Evolutionary conservation across 2,329 filamentous ascomycete species (phyloP).

Genomic region (Aspergillus piperis): DNA sequence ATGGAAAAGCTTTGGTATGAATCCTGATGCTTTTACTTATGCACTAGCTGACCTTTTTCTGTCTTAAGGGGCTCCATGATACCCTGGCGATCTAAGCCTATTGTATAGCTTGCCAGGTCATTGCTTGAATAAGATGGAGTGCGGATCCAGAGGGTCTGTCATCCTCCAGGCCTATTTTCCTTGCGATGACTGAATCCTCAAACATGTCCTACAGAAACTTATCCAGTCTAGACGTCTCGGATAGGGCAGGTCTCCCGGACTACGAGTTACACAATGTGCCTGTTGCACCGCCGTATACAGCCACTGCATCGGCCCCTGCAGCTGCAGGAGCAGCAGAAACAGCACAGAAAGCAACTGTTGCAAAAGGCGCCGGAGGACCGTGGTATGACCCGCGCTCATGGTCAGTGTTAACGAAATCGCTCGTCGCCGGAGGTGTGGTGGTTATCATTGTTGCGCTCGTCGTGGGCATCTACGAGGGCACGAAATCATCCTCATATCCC

Average conservation of each 20-base stretch:
- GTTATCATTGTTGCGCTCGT: conserved; percentile 2
- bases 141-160: too few relatives aligned
- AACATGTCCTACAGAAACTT: not conserved
- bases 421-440: not conserved
- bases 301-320: not conserved
- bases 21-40: not conserved
- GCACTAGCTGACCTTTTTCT: not conserved
- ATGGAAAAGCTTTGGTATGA: not conserved
- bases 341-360: not conserved
- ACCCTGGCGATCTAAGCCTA: not conserved
- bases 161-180: not conserved
- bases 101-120: not conserved
- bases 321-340: not conserved
- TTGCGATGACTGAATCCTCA: not conserved
- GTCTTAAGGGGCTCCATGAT: not conserved
- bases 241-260: not conserved
- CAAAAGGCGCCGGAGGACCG: not conserved
- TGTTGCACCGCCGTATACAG: not conserved
- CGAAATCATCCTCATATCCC: not conserved
- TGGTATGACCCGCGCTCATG: conserved; percentile 4
- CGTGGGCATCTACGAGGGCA: conserved; percentile 4
- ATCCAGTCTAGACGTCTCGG: not conserved
- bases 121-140: not conserved
- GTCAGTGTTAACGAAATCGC: not conserved
- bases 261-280: not conserved